phyloP scores from a whole-genome alignment of 1,284 basidiomycete genomes.

The Irpex sp. region DNA sequence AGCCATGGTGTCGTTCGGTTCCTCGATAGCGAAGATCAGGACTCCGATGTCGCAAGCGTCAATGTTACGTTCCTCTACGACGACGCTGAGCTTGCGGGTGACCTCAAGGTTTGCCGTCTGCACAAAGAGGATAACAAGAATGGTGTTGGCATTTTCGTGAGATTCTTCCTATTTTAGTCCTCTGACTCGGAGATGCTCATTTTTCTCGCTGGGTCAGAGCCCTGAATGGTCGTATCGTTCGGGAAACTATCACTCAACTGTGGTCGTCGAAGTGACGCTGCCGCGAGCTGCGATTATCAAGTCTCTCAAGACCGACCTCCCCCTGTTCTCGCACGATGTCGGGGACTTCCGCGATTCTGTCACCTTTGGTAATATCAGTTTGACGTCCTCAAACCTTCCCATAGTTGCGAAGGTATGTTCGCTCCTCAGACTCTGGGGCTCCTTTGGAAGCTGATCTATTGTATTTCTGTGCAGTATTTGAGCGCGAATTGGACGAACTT shows the following conservation, averaged over 20 bases:
- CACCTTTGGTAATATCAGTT: constrained; percentile 15
- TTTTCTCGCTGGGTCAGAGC: constrained; percentile 11
- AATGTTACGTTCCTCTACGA: constrained; percentile 18
- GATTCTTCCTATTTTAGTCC: constrained; percentile 3
- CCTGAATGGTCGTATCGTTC: constrained; percentile 6
- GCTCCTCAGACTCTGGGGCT: not conserved
- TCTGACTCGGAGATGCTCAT: not conserved
- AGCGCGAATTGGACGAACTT: constrained; percentile 25
- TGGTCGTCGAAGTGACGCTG: constrained; percentile 20
- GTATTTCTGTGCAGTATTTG: constrained; percentile 40
- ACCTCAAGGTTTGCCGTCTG: constrained; percentile 20
- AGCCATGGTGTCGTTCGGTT: constrained; percentile 24
- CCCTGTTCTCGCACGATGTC: constrained; percentile 21
- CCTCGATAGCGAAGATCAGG: constrained; percentile 12
- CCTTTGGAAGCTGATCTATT: not conserved
- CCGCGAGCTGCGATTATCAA: constrained; percentile 11
- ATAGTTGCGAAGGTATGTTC: constrained; percentile 15
- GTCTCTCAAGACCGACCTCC: constrained; percentile 20
- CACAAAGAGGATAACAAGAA: constrained; percentile 17
- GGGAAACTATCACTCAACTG: constrained; percentile 8
- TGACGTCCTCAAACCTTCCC: constrained; percentile 16
- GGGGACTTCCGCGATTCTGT: constrained; percentile 15
- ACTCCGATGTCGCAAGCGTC: constrained; percentile 17
- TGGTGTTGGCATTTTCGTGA: constrained; percentile 29
- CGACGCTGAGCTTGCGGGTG: constrained; percentile 15